Base-by-base conservation (phyloP, 148 eudicot genomes). In the Arbutus unedo region DNA sequence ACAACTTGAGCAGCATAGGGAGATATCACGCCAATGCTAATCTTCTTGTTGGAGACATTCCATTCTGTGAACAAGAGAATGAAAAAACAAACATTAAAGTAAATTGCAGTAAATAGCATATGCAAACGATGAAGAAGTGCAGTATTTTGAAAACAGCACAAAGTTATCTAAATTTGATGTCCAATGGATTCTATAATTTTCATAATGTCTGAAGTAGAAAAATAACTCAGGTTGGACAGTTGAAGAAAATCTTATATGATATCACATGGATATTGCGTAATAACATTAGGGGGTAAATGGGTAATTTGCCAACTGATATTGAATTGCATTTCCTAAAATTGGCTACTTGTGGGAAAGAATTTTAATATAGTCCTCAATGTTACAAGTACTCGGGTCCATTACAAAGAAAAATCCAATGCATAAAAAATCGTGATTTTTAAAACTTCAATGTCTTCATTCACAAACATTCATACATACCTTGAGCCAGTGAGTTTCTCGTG, bases 1-100 rank as follows among this genome's bases (percentile, higher is more conserved):
- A 84, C 85, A 79, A 94, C 94, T 88, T 94, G 98, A 21, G 91
- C 96, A 75, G 94, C 91, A 48, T 91, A 93, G 18, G 94, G 97
- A 44, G 97, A 91, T 79, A 91, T 83, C 62, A 94, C 86, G 31
- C 97, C 97, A 70, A 93, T 74, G 57, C 83, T 70, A 66, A 93
- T 86, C 70, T 84, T 88, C 50, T 81, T 67, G 25, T 84, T 70
- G 41, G 89, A 85, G 78, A 74, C 62, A 31, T 78, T 81, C 90
- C 94, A 90, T 50, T 83, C 97, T 91, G 85, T 77, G 43, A 31
- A 64, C 5, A 23, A 70, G 2, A 38, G 43, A 49, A 71, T 31
- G 13, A 16, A 47, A 19, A 70, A 55, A 11, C 3, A 50, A 53
- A 41, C 18, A 21, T 2, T 44, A 23, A 44, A 14, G 48, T 7